phyloP scores from a whole-genome alignment of 83 land plant species.

The Diphasiastrum complanatum region DNA sequence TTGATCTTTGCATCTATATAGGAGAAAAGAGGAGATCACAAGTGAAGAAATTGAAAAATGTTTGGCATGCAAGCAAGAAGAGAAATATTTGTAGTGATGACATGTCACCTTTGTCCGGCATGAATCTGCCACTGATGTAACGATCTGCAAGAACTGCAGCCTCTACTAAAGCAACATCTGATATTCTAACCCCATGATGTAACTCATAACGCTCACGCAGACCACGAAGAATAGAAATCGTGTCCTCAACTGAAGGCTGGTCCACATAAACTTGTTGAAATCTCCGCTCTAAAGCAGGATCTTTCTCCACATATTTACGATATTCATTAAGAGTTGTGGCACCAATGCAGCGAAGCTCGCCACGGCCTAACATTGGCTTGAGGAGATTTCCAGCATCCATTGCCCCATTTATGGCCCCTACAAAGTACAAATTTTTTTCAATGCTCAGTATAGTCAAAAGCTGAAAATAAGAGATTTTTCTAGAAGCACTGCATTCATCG shows the following conservation, averaged over 20 bases:
- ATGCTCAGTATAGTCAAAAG: neutral
- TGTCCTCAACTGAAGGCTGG: constrained; percentile 3
- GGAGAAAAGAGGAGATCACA: neutral
- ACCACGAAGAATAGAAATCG: constrained; percentile 8
- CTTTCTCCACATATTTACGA: no score
- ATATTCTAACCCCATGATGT: constrained; percentile 4
- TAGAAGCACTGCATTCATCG: neutral
- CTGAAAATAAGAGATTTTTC: neutral
- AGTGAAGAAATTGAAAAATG: neutral
- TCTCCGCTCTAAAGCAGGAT: neutral
- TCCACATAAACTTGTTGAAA: constrained; percentile 5
- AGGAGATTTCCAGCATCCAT: constrained; percentile 9
- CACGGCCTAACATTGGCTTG: constrained; percentile 7
- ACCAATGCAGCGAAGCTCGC: constrained; percentile 8
- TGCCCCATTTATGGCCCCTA: constrained; percentile 1
- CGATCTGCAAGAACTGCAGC: neutral
- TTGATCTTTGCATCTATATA: no score
- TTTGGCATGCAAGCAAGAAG: no score
- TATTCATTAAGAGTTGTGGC: constrained; percentile 4
- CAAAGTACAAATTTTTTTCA: no score
- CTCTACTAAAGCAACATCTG: neutral
- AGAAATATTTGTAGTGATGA: no score
- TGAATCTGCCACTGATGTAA: constrained; percentile 2
- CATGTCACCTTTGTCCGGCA: constrained; percentile 10
- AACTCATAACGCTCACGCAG: constrained; percentile 1